Percentiles rank a stretch among this genome's conserved stretches.
phyloP scores from a whole-genome alignment of 1,284 basidiomycete genomes.

The Leccinum pachyderme region DNA sequence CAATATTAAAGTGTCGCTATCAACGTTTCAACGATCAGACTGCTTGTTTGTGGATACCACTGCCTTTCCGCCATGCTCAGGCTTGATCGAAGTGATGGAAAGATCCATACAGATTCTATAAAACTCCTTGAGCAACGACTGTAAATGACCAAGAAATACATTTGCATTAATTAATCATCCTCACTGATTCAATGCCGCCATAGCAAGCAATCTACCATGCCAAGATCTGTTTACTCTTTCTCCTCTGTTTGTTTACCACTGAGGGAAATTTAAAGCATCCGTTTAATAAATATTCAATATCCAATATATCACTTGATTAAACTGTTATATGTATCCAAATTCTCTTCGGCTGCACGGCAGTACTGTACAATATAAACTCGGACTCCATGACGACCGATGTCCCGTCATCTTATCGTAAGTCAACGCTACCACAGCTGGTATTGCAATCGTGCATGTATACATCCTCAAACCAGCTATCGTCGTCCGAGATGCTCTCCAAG shows the following conservation, averaged over 20 bases:
- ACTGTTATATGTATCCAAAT: background rate
- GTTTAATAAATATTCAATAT: background rate
- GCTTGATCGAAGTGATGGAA: background rate
- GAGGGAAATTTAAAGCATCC: background rate
- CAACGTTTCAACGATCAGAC: background rate
- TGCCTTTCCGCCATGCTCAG: background rate
- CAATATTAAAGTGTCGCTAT: background rate
- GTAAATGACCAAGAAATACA: too few species aligned
- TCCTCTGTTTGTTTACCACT: too few species aligned
- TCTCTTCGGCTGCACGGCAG: background rate
- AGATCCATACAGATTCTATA: background rate
- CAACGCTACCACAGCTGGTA: background rate
- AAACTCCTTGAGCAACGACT: too few species aligned
- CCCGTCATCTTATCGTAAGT: background rate
- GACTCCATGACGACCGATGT: background rate
- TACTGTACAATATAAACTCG: background rate
- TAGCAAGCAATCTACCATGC: too few species aligned
- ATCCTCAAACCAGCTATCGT: conserved; percentile 5
- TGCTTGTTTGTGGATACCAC: background rate
- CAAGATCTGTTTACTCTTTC: too few species aligned
- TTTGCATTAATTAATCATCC: too few species aligned
- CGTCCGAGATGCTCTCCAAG: conserved; percentile 15
- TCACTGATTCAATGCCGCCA: too few species aligned
- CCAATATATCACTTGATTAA: background rate
- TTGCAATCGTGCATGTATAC: background rate